These are phyloP conservation scores for Hippophae rhamnoides DNA, from an alignment of 306 rosid genomes.

Conservation along the genomic window DNA sequence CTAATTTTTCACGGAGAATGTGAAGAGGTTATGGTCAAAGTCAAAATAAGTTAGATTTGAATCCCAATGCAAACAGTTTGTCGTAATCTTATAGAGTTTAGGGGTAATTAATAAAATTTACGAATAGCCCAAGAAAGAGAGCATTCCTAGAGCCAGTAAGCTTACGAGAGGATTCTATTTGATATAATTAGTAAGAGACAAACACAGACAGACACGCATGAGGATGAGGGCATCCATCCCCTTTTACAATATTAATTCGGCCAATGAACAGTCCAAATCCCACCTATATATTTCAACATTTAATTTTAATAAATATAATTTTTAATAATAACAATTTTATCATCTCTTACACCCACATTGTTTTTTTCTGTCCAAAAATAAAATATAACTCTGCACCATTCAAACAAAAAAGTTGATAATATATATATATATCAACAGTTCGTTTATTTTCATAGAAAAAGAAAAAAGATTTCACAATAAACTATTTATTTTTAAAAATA, in stretches of 20 bases:
- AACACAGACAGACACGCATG: constrained; percentile 39
- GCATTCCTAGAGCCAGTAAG: constrained; percentile 61
- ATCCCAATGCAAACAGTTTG: constrained; percentile 47
- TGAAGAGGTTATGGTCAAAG: constrained; percentile 36
- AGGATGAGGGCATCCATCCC: constrained; percentile 23
- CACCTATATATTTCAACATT: not conserved
- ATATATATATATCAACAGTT: too few relatives aligned
- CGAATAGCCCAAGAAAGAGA: constrained; percentile 40
- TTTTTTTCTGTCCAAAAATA: too few relatives aligned
- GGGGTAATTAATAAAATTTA: constrained; percentile 26
- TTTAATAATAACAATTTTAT: too few relatives aligned
- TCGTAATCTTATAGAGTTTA: constrained; percentile 33
- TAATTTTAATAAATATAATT: too few relatives aligned
- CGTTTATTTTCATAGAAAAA: too few relatives aligned
- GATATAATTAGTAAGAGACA: constrained; percentile 24
- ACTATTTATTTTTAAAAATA: too few relatives aligned
- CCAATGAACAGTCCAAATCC: constrained; percentile 14
- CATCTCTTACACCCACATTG: too few relatives aligned
- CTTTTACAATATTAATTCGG: constrained; percentile 18
- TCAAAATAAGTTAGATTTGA: constrained; percentile 44
- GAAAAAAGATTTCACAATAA: too few relatives aligned
- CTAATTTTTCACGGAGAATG: not conserved
- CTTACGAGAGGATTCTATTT: constrained; percentile 47
- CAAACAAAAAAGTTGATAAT: too few relatives aligned
- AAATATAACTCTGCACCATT: too few relatives aligned